Conservation (phyloP, 2,329 filamentous ascomycete species). For the Claviceps purpurea region DNA sequence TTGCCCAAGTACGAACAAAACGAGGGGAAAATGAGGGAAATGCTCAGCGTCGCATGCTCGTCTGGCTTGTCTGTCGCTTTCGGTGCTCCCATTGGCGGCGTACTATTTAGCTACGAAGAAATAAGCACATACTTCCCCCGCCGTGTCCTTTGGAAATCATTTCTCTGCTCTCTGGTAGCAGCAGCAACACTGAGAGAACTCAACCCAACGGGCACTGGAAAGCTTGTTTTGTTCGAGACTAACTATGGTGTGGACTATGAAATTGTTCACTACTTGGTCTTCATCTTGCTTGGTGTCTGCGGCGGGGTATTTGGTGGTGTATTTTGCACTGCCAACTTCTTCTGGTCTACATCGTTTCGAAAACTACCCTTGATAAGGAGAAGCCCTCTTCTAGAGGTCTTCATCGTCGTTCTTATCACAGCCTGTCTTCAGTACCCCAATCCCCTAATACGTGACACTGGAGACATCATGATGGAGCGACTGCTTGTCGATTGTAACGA, state of each 20-base stretch:
- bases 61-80: conserved; percentile 47
- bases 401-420: conserved; percentile 38
- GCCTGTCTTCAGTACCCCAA: conserved; percentile 43
- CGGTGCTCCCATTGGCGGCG: conserved; percentile 47
- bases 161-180: conserved; percentile 42
- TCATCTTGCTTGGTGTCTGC: conserved; percentile 39
- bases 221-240: conserved; percentile 47
- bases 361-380: conserved; percentile 37
- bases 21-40: conserved; percentile 42
- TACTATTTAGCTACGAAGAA: conserved; percentile 47
- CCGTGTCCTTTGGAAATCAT: conserved; percentile 41
- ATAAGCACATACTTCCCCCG: conserved; percentile 47
- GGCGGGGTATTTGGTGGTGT: conserved; percentile 46
- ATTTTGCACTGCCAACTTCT: conserved; percentile 44
- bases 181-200: conserved; percentile 41
- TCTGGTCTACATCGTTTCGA: conserved; percentile 42
- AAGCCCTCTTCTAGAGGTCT: conserved; percentile 41
- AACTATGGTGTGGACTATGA: conserved; percentile 43
- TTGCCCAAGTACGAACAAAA: conserved; percentile 46
- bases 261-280: conserved; percentile 41
- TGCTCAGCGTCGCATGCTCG: conserved; percentile 43
- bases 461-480: conserved; percentile 42
- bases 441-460: conserved; percentile 38
- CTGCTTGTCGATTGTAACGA: conserved; percentile 40
- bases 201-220: conserved; percentile 47